Conservation (phyloP, 768 basidiomycete genomes). For the Boletellus sp. region DNA sequence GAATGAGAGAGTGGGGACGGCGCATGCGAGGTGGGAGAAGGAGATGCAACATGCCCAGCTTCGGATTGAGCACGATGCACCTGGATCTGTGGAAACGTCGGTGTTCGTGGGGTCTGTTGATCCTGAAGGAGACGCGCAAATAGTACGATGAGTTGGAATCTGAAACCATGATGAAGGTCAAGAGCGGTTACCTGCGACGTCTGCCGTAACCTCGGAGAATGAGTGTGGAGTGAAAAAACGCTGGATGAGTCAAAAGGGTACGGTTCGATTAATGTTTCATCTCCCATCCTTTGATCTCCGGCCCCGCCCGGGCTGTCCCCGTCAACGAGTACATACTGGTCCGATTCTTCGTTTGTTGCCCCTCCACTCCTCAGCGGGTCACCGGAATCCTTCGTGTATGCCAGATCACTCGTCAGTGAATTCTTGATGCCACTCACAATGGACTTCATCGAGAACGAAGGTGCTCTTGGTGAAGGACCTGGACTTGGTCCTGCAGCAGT, state of each 20-base stretch:
- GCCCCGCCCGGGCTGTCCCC: slow-evolving; percentile 10
- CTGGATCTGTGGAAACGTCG: slow-evolving; percentile 23
- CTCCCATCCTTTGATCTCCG: slow-evolving; percentile 8
- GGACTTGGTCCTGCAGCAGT: slow-evolving; percentile 1
- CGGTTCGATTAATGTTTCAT: slow-evolving; percentile 21
- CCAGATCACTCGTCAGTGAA: slow-evolving; percentile 15
- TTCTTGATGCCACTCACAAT: slow-evolving; percentile 20
- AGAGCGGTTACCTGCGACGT: slow-evolving; percentile 13
- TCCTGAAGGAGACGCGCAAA: slow-evolving; percentile 5
- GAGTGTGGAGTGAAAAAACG: slow-evolving; percentile 18
- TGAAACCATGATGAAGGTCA: neutral
- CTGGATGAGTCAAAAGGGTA: slow-evolving; percentile 22
- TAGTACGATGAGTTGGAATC: neutral
- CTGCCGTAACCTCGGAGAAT: slow-evolving; percentile 7
- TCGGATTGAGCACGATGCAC: slow-evolving; percentile 23
- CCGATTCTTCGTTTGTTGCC: slow-evolving; percentile 12
- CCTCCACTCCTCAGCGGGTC: neutral
- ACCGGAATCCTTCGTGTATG: slow-evolving; percentile 1
- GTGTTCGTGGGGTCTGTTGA: slow-evolving; percentile 17
- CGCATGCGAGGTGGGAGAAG: slow-evolving; percentile 7
- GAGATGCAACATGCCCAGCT: slow-evolving; percentile 4
- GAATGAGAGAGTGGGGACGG: slow-evolving; percentile 28
- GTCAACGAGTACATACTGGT: slow-evolving; percentile 27
- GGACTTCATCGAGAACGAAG: slow-evolving; percentile 23
- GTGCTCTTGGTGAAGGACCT: slow-evolving; percentile 13